Conservation (phyloP, 2,329 filamentous ascomycete genomes). For the Kalaharituber pfeilii region DNA sequence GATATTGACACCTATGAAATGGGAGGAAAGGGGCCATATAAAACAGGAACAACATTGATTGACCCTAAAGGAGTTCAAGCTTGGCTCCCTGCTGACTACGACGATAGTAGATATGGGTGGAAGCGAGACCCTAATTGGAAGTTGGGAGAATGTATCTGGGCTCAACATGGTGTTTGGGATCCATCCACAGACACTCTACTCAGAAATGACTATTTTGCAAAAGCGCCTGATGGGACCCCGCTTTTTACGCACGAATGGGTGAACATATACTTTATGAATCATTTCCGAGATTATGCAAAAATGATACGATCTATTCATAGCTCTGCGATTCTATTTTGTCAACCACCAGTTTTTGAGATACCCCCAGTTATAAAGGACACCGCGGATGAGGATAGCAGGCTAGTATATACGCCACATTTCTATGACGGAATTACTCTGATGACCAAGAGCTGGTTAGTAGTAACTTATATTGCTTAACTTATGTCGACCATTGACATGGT, state of each 20-base stretch:
- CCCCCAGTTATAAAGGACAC: conserved; percentile 79
- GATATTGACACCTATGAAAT: conserved; percentile 90
- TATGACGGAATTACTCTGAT: conserved; percentile 94
- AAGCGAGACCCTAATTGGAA: conserved; percentile 77
- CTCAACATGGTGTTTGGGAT: conserved; percentile 93
- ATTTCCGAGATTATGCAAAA: conserved; percentile 59
- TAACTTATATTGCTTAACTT: background rate
- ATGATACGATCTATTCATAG: conserved; percentile 60
- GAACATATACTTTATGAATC: conserved; percentile 77
- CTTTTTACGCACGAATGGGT: conserved; percentile 76
- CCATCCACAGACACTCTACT: conserved; percentile 57
- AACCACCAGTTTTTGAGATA: conserved; percentile 80
- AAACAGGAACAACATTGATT: conserved; percentile 63
- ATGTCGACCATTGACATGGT: background rate
- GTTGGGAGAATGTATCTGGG: conserved; percentile 89
- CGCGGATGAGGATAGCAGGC: conserved; percentile 67
- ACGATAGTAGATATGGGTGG: conserved; percentile 80
- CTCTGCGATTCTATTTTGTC: conserved; percentile 72
- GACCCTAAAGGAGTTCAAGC: conserved; percentile 73
- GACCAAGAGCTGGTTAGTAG: conserved; percentile 72
- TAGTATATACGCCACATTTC: conserved; percentile 89
- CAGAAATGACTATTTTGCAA: conserved; percentile 73
- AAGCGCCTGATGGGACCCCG: conserved; percentile 55
- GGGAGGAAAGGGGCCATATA: conserved; percentile 79
- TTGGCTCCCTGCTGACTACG: conserved; percentile 68